phyloP scores from a whole-genome alignment of 306 rosid species.

The Geum urbanum region DNA sequence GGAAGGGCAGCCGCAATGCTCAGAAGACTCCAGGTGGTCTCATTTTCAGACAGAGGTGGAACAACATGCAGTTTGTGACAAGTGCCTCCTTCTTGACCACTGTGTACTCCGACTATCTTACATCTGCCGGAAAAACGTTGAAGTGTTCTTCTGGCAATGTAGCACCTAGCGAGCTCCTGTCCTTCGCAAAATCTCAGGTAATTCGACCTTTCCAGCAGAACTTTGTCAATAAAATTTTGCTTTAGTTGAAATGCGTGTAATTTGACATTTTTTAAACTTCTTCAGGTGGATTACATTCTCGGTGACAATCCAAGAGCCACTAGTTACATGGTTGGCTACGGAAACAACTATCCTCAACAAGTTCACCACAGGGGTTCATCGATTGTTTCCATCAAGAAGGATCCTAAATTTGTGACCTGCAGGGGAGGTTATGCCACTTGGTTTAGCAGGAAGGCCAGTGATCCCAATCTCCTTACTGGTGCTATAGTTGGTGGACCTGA shows the following conservation, averaged over 20 bases:
- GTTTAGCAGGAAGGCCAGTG: conserved; percentile 68
- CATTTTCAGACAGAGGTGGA: conserved; percentile 84
- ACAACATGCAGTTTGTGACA: conserved; percentile 89
- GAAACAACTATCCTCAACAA: conserved; percentile 75
- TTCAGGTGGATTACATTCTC: conserved; percentile 85
- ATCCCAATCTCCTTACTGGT: conserved; percentile 78
- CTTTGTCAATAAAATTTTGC: neutral
- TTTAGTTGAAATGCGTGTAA: neutral
- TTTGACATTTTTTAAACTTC: conserved; percentile 15
- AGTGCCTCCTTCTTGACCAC: conserved; percentile 77
- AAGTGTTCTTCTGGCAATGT: conserved; percentile 63
- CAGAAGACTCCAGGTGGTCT: conserved; percentile 95
- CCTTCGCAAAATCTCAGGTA: conserved; percentile 83
- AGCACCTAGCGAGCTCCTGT: conserved; percentile 58
- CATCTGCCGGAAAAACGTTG: conserved; percentile 45
- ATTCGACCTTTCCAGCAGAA: neutral
- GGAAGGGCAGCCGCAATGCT: conserved; percentile 59
- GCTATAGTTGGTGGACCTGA: conserved; percentile 98
- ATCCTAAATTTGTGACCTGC: conserved; percentile 76
- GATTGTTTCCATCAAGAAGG: conserved; percentile 75
- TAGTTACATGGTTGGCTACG: conserved; percentile 94
- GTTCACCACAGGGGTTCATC: conserved; percentile 94
- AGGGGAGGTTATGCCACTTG: conserved; percentile 92
- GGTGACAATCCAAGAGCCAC: conserved; percentile 97
- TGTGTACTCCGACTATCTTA: conserved; percentile 82